Evolutionary conservation across 345 rosid genomes (phyloP).

Genomic region (Rhizophora apiculata): DNA sequence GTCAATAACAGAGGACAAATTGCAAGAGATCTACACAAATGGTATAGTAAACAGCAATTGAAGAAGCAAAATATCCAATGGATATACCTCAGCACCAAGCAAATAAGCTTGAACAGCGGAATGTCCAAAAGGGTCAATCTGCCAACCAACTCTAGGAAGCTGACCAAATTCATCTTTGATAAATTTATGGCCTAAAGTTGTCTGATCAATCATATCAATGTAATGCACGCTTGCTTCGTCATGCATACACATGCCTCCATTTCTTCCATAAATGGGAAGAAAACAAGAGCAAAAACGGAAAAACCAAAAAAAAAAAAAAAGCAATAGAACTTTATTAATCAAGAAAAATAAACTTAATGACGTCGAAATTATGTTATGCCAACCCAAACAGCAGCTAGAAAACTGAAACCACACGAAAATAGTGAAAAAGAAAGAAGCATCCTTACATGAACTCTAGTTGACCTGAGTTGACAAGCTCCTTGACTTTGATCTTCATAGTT

Average conservation of each 20-base stretch:
- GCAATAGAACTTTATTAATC: background rate
- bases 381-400: background rate
- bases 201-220: conserved; percentile 92
- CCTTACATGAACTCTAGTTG: conserved; percentile 87
- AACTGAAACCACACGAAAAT: background rate
- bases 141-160: conserved; percentile 98
- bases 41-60: background rate
- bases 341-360: conserved; percentile 3
- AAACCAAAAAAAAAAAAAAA: background rate
- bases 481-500: conserved; percentile 62
- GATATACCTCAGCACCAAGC: conserved; percentile 85
- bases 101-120: conserved; percentile 92
- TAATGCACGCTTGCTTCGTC: conserved; percentile 93
- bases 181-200: conserved; percentile 79
- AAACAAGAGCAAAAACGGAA: background rate
- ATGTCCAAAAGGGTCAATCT: conserved; percentile 94
- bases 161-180: conserved; percentile 76
- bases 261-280: conserved; percentile 37
- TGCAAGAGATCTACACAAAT: background rate
- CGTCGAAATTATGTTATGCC: background rate
- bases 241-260: conserved; percentile 94
- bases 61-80: background rate
- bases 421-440: conserved; percentile 6
- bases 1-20: background rate
- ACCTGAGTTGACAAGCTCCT: conserved; percentile 78